Percentiles rank a stretch among this genome's conserved stretches.
Evolutionary conservation across 2,329 filamentous ascomycete genomes (phyloP).

Genomic region (Trichoderma harzianum): DNA sequence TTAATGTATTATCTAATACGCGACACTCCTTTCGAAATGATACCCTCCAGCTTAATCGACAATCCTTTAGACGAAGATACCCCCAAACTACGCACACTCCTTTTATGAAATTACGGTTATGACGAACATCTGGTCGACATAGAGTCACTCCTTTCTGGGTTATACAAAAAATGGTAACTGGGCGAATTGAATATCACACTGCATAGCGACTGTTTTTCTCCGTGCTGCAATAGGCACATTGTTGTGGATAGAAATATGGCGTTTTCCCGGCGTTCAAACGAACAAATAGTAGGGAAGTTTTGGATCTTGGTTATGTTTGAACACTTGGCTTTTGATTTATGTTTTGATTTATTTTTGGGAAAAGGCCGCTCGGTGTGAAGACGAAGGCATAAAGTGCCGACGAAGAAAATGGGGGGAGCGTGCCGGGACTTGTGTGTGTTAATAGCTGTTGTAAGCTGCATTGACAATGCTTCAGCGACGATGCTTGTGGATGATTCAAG

Average conservation of each 20-base stretch:
- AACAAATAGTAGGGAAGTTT: conserved; percentile 15
- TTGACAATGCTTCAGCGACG: not conserved
- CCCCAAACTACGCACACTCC: conserved; percentile 34
- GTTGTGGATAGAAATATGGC: conserved; percentile 16
- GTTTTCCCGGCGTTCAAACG: conserved; percentile 16
- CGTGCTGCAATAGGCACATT: conserved; percentile 16
- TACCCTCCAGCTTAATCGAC: conserved; percentile 25
- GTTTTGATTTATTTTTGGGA: not conserved
- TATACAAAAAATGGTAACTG: conserved; percentile 30
- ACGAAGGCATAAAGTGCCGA: conserved; percentile 8
- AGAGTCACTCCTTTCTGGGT: conserved; percentile 43
- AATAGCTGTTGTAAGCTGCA: not conserved
- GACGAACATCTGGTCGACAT: conserved; percentile 34
- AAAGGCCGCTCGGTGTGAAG: not conserved
- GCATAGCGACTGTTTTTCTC: conserved; percentile 53
- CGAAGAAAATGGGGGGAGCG: not conserved
- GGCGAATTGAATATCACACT: conserved; percentile 41
- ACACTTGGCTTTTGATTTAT: not conserved
- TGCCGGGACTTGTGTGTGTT: not conserved
- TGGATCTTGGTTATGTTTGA: not conserved
- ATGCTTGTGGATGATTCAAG: conserved; percentile 6
- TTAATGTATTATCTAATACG: conserved; percentile 32
- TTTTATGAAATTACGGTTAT: conserved; percentile 25
- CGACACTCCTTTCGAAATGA: conserved; percentile 33
- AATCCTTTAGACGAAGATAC: conserved; percentile 35